A percentile compares a stretch with the other conserved stretches of the same genome.
Evolutionary conservation across 2,329 filamentous ascomycete genomes (phyloP).

Genomic region (Colletotrichum abscissum): DNA sequence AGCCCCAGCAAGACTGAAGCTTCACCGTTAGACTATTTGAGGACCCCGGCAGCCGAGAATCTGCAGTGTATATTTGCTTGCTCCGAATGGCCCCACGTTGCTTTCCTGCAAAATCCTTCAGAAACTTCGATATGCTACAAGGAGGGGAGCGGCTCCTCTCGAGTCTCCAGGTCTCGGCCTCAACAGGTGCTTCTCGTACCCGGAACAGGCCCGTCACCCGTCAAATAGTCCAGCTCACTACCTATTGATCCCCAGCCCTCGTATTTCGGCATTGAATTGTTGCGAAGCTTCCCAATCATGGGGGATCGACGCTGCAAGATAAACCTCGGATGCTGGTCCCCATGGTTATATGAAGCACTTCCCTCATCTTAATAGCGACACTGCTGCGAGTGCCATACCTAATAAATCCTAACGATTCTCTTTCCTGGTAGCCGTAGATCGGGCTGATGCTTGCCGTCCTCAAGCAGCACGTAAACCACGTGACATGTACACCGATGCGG

Average conservation of each 20-base stretch:
- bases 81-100: conserved; percentile 16
- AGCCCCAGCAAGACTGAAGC: conserved; percentile 22
- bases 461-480: background rate
- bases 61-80: conserved; percentile 29
- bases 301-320: background rate
- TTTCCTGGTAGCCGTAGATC: background rate
- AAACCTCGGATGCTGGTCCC: background rate
- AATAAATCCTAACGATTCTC: background rate
- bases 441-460: background rate
- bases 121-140: conserved; percentile 14
- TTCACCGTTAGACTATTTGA: conserved; percentile 26
- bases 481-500: conserved; percentile 6
- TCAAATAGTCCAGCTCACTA: background rate
- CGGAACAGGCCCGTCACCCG: background rate
- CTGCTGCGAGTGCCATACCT: background rate
- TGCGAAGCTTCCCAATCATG: background rate
- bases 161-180: background rate
- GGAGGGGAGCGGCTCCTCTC: background rate
- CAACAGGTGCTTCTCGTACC: background rate
- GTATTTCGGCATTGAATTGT: background rate
- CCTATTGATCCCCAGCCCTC: background rate
- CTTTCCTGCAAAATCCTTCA: conserved; percentile 13
- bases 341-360: background rate
- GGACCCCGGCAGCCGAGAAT: conserved; percentile 15
- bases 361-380: background rate